Conservation (phyloP, 148 eudicot genomes). For the Vaccinium vitisidaea region DNA sequence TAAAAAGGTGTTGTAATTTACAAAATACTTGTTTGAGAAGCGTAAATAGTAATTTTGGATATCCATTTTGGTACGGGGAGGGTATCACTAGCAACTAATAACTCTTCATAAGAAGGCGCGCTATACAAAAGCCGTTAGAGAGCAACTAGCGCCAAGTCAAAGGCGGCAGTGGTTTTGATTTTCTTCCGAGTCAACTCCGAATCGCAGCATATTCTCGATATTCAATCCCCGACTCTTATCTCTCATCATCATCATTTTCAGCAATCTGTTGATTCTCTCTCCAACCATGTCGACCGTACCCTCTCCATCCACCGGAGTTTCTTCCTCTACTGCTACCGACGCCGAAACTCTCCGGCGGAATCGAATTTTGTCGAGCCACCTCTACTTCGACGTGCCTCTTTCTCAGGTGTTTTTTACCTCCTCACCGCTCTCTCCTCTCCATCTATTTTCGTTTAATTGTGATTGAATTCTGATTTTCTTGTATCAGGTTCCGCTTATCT, state of each 20-base stretch:
- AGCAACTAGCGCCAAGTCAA: no score
- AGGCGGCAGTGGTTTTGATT: no score
- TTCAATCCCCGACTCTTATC: no score
- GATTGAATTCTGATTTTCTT: background rate
- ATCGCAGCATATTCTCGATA: background rate
- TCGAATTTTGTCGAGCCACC: constrained; percentile 75
- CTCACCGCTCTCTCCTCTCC: background rate
- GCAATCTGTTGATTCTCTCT: background rate
- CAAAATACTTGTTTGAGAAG: no score
- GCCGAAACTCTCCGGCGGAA: constrained; percentile 46
- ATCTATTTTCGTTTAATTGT: background rate
- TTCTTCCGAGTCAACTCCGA: background rate
- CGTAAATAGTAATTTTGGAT: no score
- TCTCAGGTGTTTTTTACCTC: constrained; percentile 41
- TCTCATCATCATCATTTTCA: background rate
- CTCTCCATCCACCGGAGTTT: constrained; percentile 13
- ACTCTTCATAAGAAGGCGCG: no score
- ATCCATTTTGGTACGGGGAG: no score
- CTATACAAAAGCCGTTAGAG: no score
- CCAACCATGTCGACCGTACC: constrained; percentile 16
- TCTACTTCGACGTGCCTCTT: constrained; percentile 70
- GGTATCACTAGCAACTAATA: no score
- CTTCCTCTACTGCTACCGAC: constrained; percentile 26
- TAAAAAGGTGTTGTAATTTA: no score
- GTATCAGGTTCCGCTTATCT: constrained; percentile 74